Evolutionary conservation across 371 early-diverging fungal genomes (phyloP), one percentile per base, ranked within the genome.

Genomic region (Mortierella sp.): DNA sequence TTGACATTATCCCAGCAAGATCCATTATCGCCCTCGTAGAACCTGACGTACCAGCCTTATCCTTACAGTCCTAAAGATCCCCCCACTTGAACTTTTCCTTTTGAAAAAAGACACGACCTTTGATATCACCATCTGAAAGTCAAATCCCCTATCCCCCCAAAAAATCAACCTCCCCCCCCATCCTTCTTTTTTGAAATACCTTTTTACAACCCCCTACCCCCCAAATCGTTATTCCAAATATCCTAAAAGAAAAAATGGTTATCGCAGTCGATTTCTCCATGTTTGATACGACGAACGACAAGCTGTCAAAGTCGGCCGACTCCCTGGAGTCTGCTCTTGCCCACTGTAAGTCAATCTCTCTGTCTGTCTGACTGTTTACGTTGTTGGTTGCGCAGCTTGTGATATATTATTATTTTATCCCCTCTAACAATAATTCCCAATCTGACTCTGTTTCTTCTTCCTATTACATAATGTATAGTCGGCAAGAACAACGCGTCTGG

Each of bases 261-360:
- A 55, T 77, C 58, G 65, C 84, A n/a, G 63, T 83, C 70, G 79
- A 83, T 75, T 75, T 78, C 76, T 29, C 79, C 43, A 78, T 83
- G 79, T 78, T 83, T 72, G 79, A 78, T 72, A 71, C 70, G 67
- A 69, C 77, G 76, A 70, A 83, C 76, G 41, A 66, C 75, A 83
- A 79, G 73, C 41, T 83, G n/a, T 66, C 72, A 37, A 79, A 76
- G 73, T 78, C 84, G 24, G 79, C 84, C 45, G 75, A 78, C 73
- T 71, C 84, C 19, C 52, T 83, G 31, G 84, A 83, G 76, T 78
- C 73, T 53, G 84, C 84, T 58, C 84, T 83, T 73, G 84, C 84
- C 43, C 84, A 83, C 34, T 63, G 84, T 83, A 83, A 72, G 84
- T 78, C 4, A 44, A 40, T 24, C 2, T 52, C 31, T 24, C 24